Conservation (phyloP, 2,329 filamentous ascomycete species). For the Clonostachys byssicola region DNA sequence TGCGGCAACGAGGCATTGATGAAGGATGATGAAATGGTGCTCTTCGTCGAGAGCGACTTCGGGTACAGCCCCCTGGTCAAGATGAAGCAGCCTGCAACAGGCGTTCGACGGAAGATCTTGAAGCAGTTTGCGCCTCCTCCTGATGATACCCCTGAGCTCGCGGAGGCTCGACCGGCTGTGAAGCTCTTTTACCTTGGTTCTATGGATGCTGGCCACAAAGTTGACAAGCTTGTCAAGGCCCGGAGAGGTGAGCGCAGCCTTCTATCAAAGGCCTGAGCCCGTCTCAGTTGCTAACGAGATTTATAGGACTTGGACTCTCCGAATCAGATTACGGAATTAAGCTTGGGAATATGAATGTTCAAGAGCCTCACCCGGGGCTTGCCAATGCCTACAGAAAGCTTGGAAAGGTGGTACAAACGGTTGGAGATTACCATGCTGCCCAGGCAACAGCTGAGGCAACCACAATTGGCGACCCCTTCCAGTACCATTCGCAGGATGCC, state of each 20-base stretch:
- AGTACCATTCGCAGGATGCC: constrained; percentile 91
- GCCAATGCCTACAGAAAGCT: constrained; percentile 91
- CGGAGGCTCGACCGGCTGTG: constrained; percentile 83
- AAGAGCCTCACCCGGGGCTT: constrained; percentile 86
- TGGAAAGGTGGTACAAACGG: constrained; percentile 87
- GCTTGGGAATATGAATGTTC: constrained; percentile 77
- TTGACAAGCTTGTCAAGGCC: constrained; percentile 90
- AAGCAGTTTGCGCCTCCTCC: constrained; percentile 98
- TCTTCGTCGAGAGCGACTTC: constrained; percentile 99
- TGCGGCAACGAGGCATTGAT: constrained; percentile 90
- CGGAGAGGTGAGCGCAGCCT: constrained; percentile 63
- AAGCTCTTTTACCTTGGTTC: constrained; percentile 94
- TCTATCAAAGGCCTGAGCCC: background rate
- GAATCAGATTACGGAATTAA: constrained; percentile 94
- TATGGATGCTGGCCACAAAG: constrained; percentile 96
- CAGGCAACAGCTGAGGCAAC: constrained; percentile 96
- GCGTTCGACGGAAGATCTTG: constrained; percentile 88
- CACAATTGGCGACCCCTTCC: constrained; percentile 86
- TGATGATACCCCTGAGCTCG: constrained; percentile 92
- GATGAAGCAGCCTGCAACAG: constrained; percentile 94
- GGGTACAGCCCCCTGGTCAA: constrained; percentile 94
- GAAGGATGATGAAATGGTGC: constrained; percentile 92
- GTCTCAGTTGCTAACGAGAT: constrained; percentile 4
- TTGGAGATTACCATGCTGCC: constrained; percentile 91
- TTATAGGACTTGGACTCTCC: constrained; percentile 78